These are phyloP conservation scores for Cucurbita pepo DNA, from an alignment of 306 rosid species.

Conservation along the genomic window DNA sequence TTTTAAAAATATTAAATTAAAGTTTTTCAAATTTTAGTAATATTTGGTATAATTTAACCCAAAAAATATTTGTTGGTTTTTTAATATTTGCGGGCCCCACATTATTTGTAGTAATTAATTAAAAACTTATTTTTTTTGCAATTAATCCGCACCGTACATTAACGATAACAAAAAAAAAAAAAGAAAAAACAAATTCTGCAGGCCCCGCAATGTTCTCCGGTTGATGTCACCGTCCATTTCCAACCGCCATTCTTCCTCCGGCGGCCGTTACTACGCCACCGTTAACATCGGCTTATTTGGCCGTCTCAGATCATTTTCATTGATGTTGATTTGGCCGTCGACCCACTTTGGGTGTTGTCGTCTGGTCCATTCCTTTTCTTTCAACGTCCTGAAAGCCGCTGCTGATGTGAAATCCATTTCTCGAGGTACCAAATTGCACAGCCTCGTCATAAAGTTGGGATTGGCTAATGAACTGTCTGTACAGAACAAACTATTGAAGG, in stretches of 20 bases:
- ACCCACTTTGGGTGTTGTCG: constrained; percentile 21
- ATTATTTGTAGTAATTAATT: no score
- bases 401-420: constrained; percentile 33
- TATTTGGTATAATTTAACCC: no score
- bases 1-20: no score
- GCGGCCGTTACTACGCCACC: background rate
- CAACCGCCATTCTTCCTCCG: constrained; percentile 20
- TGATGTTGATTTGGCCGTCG: constrained; percentile 13
- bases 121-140: no score
- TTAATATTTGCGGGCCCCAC: no score
- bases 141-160: background rate
- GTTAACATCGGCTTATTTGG: background rate
- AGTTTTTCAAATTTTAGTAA: no score
- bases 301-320: background rate
- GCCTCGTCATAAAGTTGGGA: constrained; percentile 40
- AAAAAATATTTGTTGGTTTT: no score
- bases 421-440: constrained; percentile 48
- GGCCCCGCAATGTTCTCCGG: background rate
- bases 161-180: background rate
- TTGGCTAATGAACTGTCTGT: constrained; percentile 24
- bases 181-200: background rate
- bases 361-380: constrained; percentile 16
- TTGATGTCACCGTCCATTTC: constrained; percentile 20
- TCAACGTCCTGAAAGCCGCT: constrained; percentile 42
- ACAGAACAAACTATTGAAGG: constrained; percentile 35